Percentiles rank a stretch among this genome's conserved stretches.
Evolutionary conservation across 306 rosid genomes (phyloP).

Genomic region (Medicago truncatula): MtrunA17r5.0-ANR NC_053049.1:29299001-29299500

Average conservation of each 20-base stretch:
- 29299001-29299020: slow-evolving; percentile 60
- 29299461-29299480: too few relatives aligned
- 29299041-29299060: slow-evolving; percentile 53
- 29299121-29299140: slow-evolving; percentile 63
- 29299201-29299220: slow-evolving; percentile 43
- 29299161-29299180: slow-evolving; percentile 49
- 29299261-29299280: not conserved
- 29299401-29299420: too few relatives aligned
- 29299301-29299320: not conserved
- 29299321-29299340: not conserved
- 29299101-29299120: slow-evolving; percentile 49
- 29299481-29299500: too few relatives aligned
- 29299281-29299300: not conserved
- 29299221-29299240: slow-evolving; percentile 28
- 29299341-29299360: not conserved
- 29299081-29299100: slow-evolving; percentile 38
- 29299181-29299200: slow-evolving; percentile 48
- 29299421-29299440: too few relatives aligned
- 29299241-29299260: not conserved
- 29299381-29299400: not conserved
- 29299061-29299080: slow-evolving; percentile 43
- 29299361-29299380: not conserved
- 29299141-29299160: slow-evolving; percentile 55
- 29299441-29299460: too few relatives aligned
- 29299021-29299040: slow-evolving; percentile 57